Evolutionary conservation across 371 early-diverging fungal genomes (phyloP), one percentile per base, ranked within the genome.

Genomic region (Zychaea mexicana): DNA sequence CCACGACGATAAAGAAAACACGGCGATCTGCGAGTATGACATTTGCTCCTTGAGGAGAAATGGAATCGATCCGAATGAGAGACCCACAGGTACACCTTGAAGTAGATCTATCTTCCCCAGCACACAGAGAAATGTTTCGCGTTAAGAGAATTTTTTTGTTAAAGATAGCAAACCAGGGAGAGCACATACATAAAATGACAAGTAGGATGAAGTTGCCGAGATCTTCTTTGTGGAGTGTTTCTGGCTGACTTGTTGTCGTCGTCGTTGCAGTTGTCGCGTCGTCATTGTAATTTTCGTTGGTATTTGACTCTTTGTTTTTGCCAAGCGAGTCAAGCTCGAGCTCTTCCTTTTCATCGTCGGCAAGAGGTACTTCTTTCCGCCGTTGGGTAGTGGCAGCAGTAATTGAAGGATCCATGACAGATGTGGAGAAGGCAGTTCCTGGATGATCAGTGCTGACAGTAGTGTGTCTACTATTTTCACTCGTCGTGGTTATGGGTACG

Each of bases 41-140:
- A 96, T 82, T 65, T 92, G 92, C 36, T 89, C 87, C 74, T 98
- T 98, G 45, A 98, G 88, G 42, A 98, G 69, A 69, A 95, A 97
- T 7, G 97, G 97, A 33, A 98, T 88, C 45, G 92, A 91, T 5
- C 98, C 98, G 66, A 95, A 91, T 1, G 90, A 88, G 47, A 98
- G 84, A 0, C 97, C 98, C 3, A 96, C 85, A 17, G 98, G 98
- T 24, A 98, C 88, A 9, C 98, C 98, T 68, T 98, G 98, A 2
- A 98, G 85, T 68, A 95, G 74, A 79, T 98, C 89, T 89, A 71
- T 12, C 13, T 6, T 6, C 42, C 2, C 3, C 15, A 28, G 19
- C 30, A 36, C 38, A 15, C 36, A 15, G 4, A 0, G 42, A 30
- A 17, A 17, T 8, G 49, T 60, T 10, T 52, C 21, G 88, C 4